A percentile compares a stretch with the other conserved stretches of the same genome.
phyloP scores from a whole-genome alignment of 2,329 filamentous ascomycete genomes.

The Diaporthe ampelina region DNA sequence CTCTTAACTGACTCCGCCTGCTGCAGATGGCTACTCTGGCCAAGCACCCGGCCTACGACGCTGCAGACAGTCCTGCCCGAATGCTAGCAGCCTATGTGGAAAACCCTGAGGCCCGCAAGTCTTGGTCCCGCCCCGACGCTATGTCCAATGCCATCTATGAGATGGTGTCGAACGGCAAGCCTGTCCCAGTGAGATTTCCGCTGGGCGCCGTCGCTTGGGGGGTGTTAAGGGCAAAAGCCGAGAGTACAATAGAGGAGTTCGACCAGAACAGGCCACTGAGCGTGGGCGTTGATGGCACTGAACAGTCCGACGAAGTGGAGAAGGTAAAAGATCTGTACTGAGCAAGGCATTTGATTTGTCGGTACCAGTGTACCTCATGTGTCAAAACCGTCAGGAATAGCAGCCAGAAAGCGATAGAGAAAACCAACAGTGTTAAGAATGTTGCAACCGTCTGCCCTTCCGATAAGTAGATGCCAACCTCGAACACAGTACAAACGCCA shows the following conservation, averaged over 20 bases:
- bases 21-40: slow-evolving; percentile 49
- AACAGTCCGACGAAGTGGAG: neutral
- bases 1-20: too few species aligned
- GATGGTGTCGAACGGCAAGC: slow-evolving; percentile 50
- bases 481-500: neutral
- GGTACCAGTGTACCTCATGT: slow-evolving; percentile 5
- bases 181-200: slow-evolving; percentile 58
- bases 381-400: slow-evolving; percentile 10
- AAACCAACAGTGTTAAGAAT: slow-evolving; percentile 22
- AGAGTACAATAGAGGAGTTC: slow-evolving; percentile 49
- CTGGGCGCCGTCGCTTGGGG: slow-evolving; percentile 56
- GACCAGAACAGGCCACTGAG: slow-evolving; percentile 54
- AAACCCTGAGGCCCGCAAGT: slow-evolving; percentile 45
- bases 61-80: slow-evolving; percentile 50
- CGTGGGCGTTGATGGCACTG: slow-evolving; percentile 43
- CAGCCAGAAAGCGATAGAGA: slow-evolving; percentile 11
- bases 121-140: slow-evolving; percentile 51
- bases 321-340: slow-evolving; percentile 1
- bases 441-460: neutral
- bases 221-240: slow-evolving; percentile 51
- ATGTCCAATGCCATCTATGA: slow-evolving; percentile 55
- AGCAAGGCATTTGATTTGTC: slow-evolving; percentile 16
- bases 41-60: slow-evolving; percentile 56
- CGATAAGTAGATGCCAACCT: neutral
- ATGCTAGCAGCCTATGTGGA: slow-evolving; percentile 48